phyloP scores from a whole-genome alignment of 306 rosid genomes.

The Pterocarpus macrocarpus region DNA sequence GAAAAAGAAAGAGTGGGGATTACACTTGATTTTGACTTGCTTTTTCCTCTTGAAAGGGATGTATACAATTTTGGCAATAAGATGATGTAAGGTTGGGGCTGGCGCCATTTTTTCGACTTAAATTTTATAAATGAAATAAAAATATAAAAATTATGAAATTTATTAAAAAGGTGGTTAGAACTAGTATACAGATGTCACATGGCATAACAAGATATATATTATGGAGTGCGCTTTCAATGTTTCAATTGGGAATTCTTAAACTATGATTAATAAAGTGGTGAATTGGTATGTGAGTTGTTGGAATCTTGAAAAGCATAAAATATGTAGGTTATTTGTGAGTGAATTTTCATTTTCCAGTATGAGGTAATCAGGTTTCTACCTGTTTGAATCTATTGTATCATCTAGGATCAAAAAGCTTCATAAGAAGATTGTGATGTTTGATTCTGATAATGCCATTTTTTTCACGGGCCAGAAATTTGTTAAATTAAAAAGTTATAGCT shows the following conservation, averaged over 20 bases:
- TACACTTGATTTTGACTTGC: background rate
- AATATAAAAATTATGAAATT: background rate
- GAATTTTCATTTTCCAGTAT: constrained; percentile 4
- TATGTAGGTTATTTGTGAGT: background rate
- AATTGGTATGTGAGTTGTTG: background rate
- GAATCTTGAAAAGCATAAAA: constrained; percentile 15
- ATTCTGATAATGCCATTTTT: background rate
- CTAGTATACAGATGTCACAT: background rate
- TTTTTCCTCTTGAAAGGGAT: background rate
- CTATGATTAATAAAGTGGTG: constrained; percentile 3
- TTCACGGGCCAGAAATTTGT: background rate
- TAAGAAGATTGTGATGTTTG: constrained; percentile 10
- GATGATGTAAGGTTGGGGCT: background rate
- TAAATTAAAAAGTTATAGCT: background rate
- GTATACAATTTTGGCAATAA: background rate
- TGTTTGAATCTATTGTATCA: constrained; percentile 15
- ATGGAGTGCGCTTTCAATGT: background rate
- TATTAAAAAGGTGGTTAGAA: background rate
- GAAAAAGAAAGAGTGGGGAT: background rate
- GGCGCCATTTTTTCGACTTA: background rate
- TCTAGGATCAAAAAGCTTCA: constrained; percentile 7
- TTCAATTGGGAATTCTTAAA: constrained; percentile 1
- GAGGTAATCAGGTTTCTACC: constrained; percentile 11
- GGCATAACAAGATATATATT: background rate
- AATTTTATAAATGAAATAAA: background rate